These are phyloP conservation scores for Penicillium cinerascens DNA, from an alignment of 495 filamentous ascomycete species.

Conservation along the genomic window DNA sequence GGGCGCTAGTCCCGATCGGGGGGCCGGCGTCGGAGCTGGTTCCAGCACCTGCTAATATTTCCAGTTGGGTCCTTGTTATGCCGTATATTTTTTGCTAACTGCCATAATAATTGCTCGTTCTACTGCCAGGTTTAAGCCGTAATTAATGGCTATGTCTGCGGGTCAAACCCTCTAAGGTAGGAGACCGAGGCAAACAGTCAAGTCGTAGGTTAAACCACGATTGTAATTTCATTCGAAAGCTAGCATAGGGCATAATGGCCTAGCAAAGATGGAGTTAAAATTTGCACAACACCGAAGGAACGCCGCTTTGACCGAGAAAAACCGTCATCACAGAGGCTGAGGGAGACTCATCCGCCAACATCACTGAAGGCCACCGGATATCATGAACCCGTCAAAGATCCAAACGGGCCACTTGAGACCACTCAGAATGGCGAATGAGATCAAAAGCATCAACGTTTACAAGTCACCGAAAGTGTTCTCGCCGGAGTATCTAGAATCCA, in stretches of 20 bases:
- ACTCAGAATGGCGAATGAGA: conserved; percentile 6
- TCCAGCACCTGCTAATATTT: background rate
- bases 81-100: background rate
- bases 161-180: background rate
- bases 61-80: background rate
- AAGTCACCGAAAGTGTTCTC: conserved; percentile 95
- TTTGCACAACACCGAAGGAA: conserved; percentile 28
- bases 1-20: conserved; percentile 31
- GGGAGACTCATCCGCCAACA: conserved; percentile 6
- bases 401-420: background rate
- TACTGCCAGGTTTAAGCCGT: background rate
- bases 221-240: conserved; percentile 14
- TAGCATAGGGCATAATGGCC: conserved; percentile 13
- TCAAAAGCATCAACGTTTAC: conserved; percentile 22
- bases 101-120: background rate
- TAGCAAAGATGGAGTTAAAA: conserved; percentile 19
- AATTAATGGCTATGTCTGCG: background rate
- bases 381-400: background rate
- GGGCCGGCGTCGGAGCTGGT: conserved; percentile 20
- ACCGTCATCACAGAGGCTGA: conserved; percentile 9
- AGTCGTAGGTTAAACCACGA: background rate
- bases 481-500: conserved; percentile 78
- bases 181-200: background rate
- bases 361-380: background rate
- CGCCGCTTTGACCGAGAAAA: conserved; percentile 22